Evolutionary conservation across 2,329 filamentous ascomycete genomes (phyloP).

Genomic region (Aureobasidium leucospermi): DNA sequence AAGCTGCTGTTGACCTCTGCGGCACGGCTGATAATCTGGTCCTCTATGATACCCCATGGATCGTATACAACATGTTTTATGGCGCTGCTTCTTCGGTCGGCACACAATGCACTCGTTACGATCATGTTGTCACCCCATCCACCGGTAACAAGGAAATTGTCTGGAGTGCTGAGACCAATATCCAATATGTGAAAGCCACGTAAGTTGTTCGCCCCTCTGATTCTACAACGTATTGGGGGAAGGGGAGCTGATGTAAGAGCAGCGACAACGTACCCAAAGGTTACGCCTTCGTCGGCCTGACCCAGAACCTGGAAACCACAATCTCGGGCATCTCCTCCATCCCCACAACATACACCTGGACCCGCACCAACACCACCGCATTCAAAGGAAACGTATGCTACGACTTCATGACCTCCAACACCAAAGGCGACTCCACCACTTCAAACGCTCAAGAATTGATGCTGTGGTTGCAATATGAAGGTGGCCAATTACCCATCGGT

Average conservation of each 20-base stretch:
- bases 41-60: constrained; percentile 36
- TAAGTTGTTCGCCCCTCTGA: no score
- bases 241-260: no score
- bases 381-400: constrained; percentile 40
- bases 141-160: constrained; percentile 30
- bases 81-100: constrained; percentile 33
- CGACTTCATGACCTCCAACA: constrained; percentile 40
- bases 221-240: no score
- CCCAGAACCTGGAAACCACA: constrained; percentile 34
- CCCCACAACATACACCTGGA: constrained; percentile 35
- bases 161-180: constrained; percentile 35
- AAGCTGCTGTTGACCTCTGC: constrained; percentile 9
- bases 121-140: constrained; percentile 23
- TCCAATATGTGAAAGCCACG: constrained; percentile 30
- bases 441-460: constrained; percentile 35
- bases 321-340: constrained; percentile 34
- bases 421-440: constrained; percentile 37
- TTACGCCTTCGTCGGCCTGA: constrained; percentile 40
- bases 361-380: constrained; percentile 32
- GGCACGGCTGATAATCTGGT: constrained; percentile 23
- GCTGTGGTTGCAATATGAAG: constrained; percentile 41
- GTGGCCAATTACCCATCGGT: constrained; percentile 39
- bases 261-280: constrained; percentile 35
- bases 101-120: constrained; percentile 35
- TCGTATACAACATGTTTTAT: constrained; percentile 42